phyloP scores from a whole-genome alignment of 2,329 filamentous ascomycete genomes.

The Fusarium sp. region DNA sequence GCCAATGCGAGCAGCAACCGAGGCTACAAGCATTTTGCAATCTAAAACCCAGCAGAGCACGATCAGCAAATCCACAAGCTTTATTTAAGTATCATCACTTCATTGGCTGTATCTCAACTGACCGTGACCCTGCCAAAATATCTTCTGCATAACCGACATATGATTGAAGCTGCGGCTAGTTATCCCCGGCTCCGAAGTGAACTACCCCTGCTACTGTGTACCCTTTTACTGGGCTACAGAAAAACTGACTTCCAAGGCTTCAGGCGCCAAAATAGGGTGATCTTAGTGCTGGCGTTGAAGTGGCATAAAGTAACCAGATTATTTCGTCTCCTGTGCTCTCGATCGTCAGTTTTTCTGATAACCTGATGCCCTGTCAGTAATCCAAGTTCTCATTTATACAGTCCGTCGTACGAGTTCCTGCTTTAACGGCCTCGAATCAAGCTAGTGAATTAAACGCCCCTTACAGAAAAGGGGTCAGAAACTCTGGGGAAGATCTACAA shows the following conservation, averaged over 20 bases:
- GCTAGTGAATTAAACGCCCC: slow-evolving; percentile 11
- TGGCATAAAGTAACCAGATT: neutral
- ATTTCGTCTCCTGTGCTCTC: neutral
- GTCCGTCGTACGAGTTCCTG: slow-evolving; percentile 3
- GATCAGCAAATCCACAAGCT: slow-evolving; percentile 1
- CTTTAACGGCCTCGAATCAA: slow-evolving; percentile 5
- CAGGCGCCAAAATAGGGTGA: neutral
- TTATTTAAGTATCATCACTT: neutral
- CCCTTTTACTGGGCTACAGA: neutral
- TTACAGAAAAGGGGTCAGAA: slow-evolving; percentile 10
- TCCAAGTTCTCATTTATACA: slow-evolving; percentile 25
- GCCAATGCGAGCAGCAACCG: slow-evolving; percentile 6
- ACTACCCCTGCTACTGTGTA: neutral
- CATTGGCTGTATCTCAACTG: slow-evolving; percentile 11
- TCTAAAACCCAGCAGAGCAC: slow-evolving; percentile 3
- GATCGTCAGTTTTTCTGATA: neutral
- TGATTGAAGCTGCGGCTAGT: slow-evolving; percentile 15
- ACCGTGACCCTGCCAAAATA: slow-evolving; percentile 1
- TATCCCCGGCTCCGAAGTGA: slow-evolving; percentile 19
- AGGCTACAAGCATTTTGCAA: slow-evolving; percentile 9
- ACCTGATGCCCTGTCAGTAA: slow-evolving; percentile 9
- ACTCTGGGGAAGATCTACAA: slow-evolving; percentile 31
- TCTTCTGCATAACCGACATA: slow-evolving; percentile 21
- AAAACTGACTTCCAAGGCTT: neutral
- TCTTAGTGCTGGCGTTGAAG: neutral